Evolutionary conservation across 1,139 yeast species (phyloP).

Genomic region (Geotrichum citri-aurantii): DNA sequence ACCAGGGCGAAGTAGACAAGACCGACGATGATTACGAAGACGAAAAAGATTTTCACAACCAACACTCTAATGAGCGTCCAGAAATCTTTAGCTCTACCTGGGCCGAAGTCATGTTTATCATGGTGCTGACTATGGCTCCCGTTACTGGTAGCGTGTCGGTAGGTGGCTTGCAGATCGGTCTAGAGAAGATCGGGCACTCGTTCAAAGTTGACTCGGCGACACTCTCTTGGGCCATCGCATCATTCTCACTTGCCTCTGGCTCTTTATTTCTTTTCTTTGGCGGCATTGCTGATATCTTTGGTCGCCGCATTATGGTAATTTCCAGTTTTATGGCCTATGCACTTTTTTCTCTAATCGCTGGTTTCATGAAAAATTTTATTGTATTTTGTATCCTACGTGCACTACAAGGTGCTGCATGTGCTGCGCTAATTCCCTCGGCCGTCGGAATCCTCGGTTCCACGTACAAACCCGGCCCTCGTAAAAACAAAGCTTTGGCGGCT

Average conservation of each 20-base stretch:
- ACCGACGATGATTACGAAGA: not conserved
- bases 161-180: constrained; percentile 36
- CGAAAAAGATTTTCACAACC: not conserved
- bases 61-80: constrained; percentile 20
- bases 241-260: constrained; percentile 41
- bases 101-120: constrained; percentile 29
- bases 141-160: constrained; percentile 39
- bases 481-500: constrained; percentile 41
- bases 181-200: constrained; percentile 34
- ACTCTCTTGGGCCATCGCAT: constrained; percentile 41
- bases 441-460: constrained; percentile 43
- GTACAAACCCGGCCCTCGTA: constrained; percentile 37
- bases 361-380: constrained; percentile 38
- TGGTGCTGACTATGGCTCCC: constrained; percentile 39
- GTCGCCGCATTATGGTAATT: constrained; percentile 38
- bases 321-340: constrained; percentile 35
- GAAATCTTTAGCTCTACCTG: constrained; percentile 20
- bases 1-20: not conserved
- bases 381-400: constrained; percentile 40
- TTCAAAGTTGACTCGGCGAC: constrained; percentile 39
- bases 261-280: constrained; percentile 41
- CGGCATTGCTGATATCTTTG: constrained; percentile 43
- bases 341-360: constrained; percentile 37
- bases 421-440: constrained; percentile 42
- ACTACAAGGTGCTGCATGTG: constrained; percentile 40